Percentiles rank a stretch among this genome's conserved stretches.
Conservation (phyloP, 768 basidiomycete genomes). For the Cystofilobasidium macerans region DNA sequence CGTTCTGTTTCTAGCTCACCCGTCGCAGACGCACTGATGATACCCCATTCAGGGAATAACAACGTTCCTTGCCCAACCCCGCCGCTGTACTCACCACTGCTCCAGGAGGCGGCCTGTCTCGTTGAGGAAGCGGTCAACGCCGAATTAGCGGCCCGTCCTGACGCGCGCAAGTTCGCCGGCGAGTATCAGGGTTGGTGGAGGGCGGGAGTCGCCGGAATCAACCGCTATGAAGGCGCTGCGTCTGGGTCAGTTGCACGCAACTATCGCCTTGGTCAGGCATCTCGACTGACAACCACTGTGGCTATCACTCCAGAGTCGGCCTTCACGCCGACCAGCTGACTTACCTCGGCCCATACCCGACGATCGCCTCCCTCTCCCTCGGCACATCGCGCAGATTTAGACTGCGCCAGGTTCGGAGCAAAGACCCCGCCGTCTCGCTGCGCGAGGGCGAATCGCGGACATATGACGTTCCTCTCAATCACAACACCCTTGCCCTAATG, state of each 20-base stretch:
- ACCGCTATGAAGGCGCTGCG: constrained; percentile 37
- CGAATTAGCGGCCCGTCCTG: constrained; percentile 6
- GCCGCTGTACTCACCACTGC: constrained; percentile 31
- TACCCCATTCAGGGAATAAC: constrained; percentile 15
- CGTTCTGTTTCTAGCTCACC: neutral
- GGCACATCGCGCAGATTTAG: constrained; percentile 38
- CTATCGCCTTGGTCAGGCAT: neutral
- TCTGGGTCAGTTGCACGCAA: constrained; percentile 28
- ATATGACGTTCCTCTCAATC: constrained; percentile 35
- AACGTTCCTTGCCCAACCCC: neutral
- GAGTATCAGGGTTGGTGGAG: constrained; percentile 37
- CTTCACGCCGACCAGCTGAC: constrained; percentile 39
- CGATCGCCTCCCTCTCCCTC: constrained; percentile 38
- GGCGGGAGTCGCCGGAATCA: constrained; percentile 36
- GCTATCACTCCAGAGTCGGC: constrained; percentile 31
- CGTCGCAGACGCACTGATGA: neutral
- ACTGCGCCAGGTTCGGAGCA: constrained; percentile 29
- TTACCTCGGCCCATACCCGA: constrained; percentile 38
- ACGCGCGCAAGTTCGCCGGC: constrained; percentile 28
- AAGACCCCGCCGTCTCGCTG: neutral
- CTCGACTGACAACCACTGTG: neutral
- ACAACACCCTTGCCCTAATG: constrained; percentile 36
- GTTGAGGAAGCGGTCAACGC: constrained; percentile 36
- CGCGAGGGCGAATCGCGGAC: constrained; percentile 30
- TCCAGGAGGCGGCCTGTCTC: constrained; percentile 33